Percentiles rank a stretch among this genome's conserved stretches.
Evolutionary conservation across 306 rosid species (phyloP).

Genomic region (Sechiopsis laciniata): DNA sequence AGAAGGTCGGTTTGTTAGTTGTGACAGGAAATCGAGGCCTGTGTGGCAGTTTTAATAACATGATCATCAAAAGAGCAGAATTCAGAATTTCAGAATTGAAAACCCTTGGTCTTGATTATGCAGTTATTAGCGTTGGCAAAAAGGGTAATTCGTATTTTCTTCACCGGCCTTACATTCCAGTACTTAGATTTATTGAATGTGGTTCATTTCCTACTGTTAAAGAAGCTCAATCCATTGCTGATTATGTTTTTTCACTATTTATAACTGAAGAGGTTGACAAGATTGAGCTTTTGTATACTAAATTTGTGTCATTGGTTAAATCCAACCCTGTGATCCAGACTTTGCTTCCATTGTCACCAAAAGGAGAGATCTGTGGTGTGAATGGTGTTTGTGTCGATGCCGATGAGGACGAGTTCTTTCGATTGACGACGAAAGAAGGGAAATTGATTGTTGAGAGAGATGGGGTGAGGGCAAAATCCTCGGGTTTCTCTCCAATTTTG

Average conservation of each 20-base stretch:
- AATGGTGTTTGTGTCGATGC: slow-evolving; percentile 83
- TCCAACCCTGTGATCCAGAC: slow-evolving; percentile 77
- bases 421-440: slow-evolving; percentile 81
- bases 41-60: slow-evolving; percentile 67
- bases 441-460: slow-evolving; percentile 76
- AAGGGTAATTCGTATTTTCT: slow-evolving; percentile 73
- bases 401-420: slow-evolving; percentile 78
- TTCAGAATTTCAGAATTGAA: slow-evolving; percentile 56
- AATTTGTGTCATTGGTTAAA: slow-evolving; percentile 74
- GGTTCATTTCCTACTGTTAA: slow-evolving; percentile 66
- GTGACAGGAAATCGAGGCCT: slow-evolving; percentile 86
- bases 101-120: slow-evolving; percentile 50
- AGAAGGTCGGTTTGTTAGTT: slow-evolving; percentile 70
- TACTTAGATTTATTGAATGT: slow-evolving; percentile 63
- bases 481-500: slow-evolving; percentile 59
- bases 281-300: slow-evolving; percentile 76
- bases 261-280: slow-evolving; percentile 82
- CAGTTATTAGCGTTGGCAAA: slow-evolving; percentile 69
- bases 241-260: slow-evolving; percentile 76
- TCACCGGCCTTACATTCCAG: slow-evolving; percentile 77
- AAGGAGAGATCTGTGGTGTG: slow-evolving; percentile 78
- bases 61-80: slow-evolving; percentile 62
- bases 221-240: slow-evolving; percentile 91
- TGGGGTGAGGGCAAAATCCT: slow-evolving; percentile 38
- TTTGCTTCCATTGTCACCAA: slow-evolving; percentile 80